phyloP scores from a whole-genome alignment of 139 green algal genomes.

The Ettlia oleoabundans region DNA sequence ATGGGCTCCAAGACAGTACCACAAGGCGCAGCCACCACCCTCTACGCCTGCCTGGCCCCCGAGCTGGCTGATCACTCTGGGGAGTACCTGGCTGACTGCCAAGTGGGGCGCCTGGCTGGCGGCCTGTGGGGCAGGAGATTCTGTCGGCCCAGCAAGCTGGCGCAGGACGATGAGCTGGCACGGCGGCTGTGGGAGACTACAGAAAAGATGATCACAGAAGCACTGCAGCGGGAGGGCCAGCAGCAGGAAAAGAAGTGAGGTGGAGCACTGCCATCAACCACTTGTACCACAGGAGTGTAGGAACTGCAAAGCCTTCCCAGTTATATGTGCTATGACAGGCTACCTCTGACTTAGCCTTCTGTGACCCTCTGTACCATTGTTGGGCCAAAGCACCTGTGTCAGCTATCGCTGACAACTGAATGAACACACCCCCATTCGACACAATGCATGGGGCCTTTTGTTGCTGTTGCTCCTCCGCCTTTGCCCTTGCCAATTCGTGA shows the following conservation, averaged over 20 bases:
- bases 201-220: neutral
- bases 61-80: neutral
- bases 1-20: constrained; percentile 3
- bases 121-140: neutral
- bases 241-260: neutral
- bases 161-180: constrained; percentile 1
- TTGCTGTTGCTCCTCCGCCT: too few relatives aligned
- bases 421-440: too few relatives aligned
- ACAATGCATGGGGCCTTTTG: too few relatives aligned
- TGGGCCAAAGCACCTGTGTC: too few relatives aligned
- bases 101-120: neutral
- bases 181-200: constrained; percentile 7
- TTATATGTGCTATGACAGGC: too few relatives aligned
- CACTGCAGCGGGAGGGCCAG: neutral
- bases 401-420: too few relatives aligned
- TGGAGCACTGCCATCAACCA: neutral
- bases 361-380: too few relatives aligned
- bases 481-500: too few relatives aligned
- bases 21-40: neutral
- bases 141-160: constrained; percentile 1
- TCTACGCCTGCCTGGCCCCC: constrained; percentile 1
- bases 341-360: too few relatives aligned
- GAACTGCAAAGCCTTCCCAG: too few relatives aligned
- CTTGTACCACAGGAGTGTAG: too few relatives aligned
- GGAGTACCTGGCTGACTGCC: constrained; percentile 12